phyloP scores from a whole-genome alignment of 805 yeast genomes.

The Phaffomyces opuntiae region DNA sequence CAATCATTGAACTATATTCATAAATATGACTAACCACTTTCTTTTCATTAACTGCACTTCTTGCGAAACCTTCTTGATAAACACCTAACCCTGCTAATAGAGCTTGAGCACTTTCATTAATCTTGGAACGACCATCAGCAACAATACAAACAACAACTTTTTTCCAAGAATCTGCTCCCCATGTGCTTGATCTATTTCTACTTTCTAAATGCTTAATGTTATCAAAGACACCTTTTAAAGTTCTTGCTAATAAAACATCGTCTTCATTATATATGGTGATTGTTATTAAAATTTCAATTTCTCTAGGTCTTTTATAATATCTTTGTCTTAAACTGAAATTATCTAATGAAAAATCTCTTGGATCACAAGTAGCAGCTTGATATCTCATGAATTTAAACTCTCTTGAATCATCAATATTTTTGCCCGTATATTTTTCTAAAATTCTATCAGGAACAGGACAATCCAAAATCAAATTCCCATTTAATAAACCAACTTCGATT shows the following conservation, averaged over 20 bases:
- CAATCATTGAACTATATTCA: constrained; percentile 90
- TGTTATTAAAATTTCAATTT: constrained; percentile 80
- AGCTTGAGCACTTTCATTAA: constrained; percentile 72
- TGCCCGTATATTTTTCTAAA: constrained; percentile 40
- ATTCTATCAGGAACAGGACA: constrained; percentile 79
- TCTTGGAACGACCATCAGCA: constrained; percentile 85
- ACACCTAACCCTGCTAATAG: constrained; percentile 82
- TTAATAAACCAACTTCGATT: constrained; percentile 26
- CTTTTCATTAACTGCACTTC: constrained; percentile 77
- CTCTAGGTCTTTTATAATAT: constrained; percentile 69
- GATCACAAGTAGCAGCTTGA: constrained; percentile 92
- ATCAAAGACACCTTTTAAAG: constrained; percentile 85
- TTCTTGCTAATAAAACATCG: constrained; percentile 73
- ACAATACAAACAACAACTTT: constrained; percentile 85
- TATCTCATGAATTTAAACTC: constrained; percentile 86
- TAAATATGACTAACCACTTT: constrained; percentile 82
- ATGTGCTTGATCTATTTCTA: constrained; percentile 57
- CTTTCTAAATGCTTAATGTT: constrained; percentile 71
- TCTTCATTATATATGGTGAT: constrained; percentile 89
- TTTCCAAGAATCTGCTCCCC: constrained; percentile 98
- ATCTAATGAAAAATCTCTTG: constrained; percentile 52
- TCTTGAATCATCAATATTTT: constrained; percentile 36
- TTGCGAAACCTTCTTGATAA: constrained; percentile 94
- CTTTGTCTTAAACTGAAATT: constrained; percentile 80
- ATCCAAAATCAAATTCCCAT: constrained; percentile 80